Evolutionary conservation across 306 rosid genomes (phyloP).

Genomic region (Mimosa pudica): DNA sequence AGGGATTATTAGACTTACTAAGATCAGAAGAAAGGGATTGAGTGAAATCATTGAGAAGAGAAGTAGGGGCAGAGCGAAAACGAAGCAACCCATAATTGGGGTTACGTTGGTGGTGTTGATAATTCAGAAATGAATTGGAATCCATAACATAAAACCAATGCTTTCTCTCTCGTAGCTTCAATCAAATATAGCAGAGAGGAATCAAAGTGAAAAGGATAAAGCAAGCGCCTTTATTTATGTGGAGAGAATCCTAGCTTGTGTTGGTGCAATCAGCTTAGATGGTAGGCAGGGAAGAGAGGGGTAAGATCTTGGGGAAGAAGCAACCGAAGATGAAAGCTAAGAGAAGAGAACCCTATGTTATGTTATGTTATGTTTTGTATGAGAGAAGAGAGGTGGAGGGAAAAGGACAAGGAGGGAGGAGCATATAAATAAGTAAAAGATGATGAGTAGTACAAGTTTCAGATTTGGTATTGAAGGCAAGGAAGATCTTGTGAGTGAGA

Average conservation of each 20-base stretch:
- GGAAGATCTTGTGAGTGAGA: slow-evolving; percentile 47
- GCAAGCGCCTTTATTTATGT: slow-evolving; percentile 20
- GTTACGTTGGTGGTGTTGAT: slow-evolving; percentile 40
- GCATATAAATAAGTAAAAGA: not conserved
- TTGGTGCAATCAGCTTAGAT: slow-evolving; percentile 43
- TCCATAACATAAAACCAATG: slow-evolving; percentile 47
- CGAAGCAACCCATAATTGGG: slow-evolving; percentile 72
- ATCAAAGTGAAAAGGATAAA: slow-evolving; percentile 25
- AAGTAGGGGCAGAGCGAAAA: slow-evolving; percentile 70
- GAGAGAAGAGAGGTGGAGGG: slow-evolving; percentile 20
- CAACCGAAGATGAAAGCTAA: slow-evolving; percentile 29
- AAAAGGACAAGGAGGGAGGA: slow-evolving; percentile 27
- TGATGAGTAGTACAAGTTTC: slow-evolving; percentile 31
- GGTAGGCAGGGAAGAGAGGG: slow-evolving; percentile 56
- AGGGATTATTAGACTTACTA: slow-evolving; percentile 4
- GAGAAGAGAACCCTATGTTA: not conserved
- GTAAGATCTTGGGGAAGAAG: slow-evolving; percentile 71
- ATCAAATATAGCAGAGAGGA: slow-evolving; percentile 32
- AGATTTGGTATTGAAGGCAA: slow-evolving; percentile 46
- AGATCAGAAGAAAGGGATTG: slow-evolving; percentile 31
- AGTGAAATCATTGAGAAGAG: slow-evolving; percentile 43
- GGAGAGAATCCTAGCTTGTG: slow-evolving; percentile 37
- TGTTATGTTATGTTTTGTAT: no score
- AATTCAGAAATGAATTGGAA: slow-evolving; percentile 47
- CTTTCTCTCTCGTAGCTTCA: slow-evolving; percentile 10